Evolutionary conservation across 2,329 filamentous ascomycete genomes (phyloP), one percentile per base, ranked within the genome.

Genomic region (Aspergillus uvarum): DNA sequence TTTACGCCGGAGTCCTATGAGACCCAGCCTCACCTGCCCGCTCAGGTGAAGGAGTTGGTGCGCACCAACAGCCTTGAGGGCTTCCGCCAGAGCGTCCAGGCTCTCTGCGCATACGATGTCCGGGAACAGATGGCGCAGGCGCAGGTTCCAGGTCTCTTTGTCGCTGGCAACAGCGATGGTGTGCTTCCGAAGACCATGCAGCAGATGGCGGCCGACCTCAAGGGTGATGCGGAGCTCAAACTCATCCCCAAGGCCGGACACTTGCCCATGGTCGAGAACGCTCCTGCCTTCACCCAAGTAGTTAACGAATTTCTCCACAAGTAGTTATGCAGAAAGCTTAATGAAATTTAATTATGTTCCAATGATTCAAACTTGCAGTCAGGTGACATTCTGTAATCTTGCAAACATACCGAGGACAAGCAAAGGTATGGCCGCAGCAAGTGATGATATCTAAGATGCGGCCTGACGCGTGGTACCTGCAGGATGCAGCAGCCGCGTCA

Each of bases 281-380:
- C 90, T 0, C 76, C 80, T 59, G 86, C 82, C 4, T 92, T 93
- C 72, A 88, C 88, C 71, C 78, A 83, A 29, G 85, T 85, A 50
- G 79, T 94, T 2, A 77, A 80, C 47, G 78, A 74, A 8, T 90
- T 90, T 63, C 66, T 91, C 60, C 64, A 65, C 21, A 47, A 58
- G 29, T 35, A 44, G 51, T 12, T 5, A 94, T 98, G 93, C 94
- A 98, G 77, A 96, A 98, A 76, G 8, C 26, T 93, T 12, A 35
- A 97, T 49, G 95, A 95, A 79, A 2, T 2, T 29, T 96, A 98
- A 63, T 98, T 93, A 79, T 98, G 95, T 76, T 99, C 95, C 26
- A 29, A 29, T 29, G 16, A 44, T 3, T 44, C 38, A 44, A 7
- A 8, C 26, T 7, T 44, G 3, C 14, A 35, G 32, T 12, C 2